Conservation (phyloP, 2,329 filamentous ascomycete species). For the Ophiostoma ips region DNA sequence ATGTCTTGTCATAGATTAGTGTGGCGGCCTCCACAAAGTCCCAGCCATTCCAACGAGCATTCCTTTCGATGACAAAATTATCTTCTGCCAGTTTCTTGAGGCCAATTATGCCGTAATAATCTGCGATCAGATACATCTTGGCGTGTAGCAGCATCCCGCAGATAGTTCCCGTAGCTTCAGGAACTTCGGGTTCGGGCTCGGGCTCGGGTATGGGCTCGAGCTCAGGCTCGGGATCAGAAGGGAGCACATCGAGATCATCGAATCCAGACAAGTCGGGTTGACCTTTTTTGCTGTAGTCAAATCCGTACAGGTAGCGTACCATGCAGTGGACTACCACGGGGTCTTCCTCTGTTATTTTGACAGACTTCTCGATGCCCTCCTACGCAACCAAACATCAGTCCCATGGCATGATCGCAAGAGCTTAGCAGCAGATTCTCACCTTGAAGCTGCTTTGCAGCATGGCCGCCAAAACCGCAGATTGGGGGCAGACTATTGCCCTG, state of each 20-base stretch:
- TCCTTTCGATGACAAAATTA: no score
- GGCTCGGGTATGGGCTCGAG: neutral
- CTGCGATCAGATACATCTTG: neutral
- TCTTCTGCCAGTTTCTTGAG: neutral
- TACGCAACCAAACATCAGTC: neutral
- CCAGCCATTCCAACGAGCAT: no score
- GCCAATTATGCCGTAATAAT: neutral
- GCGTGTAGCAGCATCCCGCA: neutral
- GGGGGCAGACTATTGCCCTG: constrained; percentile 2
- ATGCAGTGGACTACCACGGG: neutral
- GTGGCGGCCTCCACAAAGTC: no score
- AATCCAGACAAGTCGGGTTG: neutral
- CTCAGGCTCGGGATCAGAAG: no score
- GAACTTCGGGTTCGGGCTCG: neutral
- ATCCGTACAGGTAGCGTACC: constrained; percentile 1
- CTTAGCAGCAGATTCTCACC: neutral
- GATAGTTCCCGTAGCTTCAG: no score
- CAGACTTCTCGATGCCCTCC: neutral
- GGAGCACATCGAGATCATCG: no score
- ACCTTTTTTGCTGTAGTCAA: neutral
- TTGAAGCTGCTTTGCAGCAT: constrained; percentile 1
- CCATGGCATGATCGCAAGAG: neutral
- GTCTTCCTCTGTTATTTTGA: neutral
- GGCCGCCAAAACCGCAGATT: neutral
- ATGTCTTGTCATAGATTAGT: no score